phyloP scores from a whole-genome alignment of 768 basidiomycete species.

The Suillus plorans region DNA sequence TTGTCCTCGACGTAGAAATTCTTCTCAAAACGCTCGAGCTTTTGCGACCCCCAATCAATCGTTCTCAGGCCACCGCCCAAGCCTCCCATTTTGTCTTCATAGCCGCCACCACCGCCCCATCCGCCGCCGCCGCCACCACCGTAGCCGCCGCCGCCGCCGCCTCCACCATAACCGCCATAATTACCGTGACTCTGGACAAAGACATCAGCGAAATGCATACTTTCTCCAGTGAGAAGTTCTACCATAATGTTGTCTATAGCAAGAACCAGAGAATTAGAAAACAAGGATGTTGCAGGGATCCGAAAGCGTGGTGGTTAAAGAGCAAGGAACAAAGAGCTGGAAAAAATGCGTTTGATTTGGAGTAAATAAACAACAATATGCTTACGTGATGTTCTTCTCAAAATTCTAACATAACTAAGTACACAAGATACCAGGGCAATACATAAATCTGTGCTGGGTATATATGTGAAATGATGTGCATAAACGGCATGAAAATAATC shows the following conservation, averaged over 20 bases:
- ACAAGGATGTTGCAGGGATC: not conserved
- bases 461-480: not conserved
- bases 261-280: not conserved
- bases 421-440: not conserved
- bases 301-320: constrained; percentile 4
- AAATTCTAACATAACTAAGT: not conserved
- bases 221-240: not conserved
- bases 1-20: constrained; percentile 96
- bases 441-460: constrained; percentile 2
- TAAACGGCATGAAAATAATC: not conserved
- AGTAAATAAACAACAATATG: constrained; percentile 6
- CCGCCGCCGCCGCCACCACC: constrained; percentile 32
- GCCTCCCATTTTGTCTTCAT: constrained; percentile 71
- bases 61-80: constrained; percentile 80
- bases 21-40: constrained; percentile 89
- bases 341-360: constrained; percentile 15
- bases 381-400: not conserved
- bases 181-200: constrained; percentile 30
- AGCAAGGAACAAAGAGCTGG: constrained; percentile 6
- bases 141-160: constrained; percentile 32
- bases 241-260: constrained; percentile 7
- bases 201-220: constrained; percentile 4
- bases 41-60: constrained; percentile 80
- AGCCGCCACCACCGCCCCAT: constrained; percentile 29
- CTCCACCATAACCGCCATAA: constrained; percentile 34